phyloP scores from a whole-genome alignment of 352 stramenopile species.

The Peronospora farinosa region DNA sequence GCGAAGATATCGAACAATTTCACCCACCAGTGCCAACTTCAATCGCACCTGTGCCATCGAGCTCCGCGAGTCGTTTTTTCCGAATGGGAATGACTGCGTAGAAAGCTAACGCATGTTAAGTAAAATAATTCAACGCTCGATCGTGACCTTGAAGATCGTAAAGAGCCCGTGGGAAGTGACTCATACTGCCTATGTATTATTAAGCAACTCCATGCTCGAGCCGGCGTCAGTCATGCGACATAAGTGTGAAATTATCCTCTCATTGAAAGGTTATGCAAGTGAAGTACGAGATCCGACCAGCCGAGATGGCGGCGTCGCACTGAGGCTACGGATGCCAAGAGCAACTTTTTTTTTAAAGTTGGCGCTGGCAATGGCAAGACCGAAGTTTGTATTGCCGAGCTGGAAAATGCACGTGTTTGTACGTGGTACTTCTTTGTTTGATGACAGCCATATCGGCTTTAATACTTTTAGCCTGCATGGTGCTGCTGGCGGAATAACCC shows the following conservation, averaged over 20 bases:
- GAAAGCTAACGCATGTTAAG: constrained; percentile 24
- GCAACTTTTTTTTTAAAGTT: constrained; percentile 33
- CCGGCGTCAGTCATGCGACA: neutral
- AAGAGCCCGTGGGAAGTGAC: neutral
- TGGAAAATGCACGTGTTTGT: constrained; percentile 54
- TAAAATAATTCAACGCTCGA: constrained; percentile 28
- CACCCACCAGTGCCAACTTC: constrained; percentile 31
- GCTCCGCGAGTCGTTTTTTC: constrained; percentile 33
- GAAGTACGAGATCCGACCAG: constrained; percentile 1
- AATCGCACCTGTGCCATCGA: constrained; percentile 17
- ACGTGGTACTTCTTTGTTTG: constrained; percentile 27
- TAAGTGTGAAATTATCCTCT: too few relatives aligned
- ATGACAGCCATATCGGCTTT: constrained; percentile 39
- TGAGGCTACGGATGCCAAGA: constrained; percentile 46
- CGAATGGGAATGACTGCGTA: constrained; percentile 48
- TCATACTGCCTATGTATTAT: neutral
- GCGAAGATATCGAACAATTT: constrained; percentile 58
- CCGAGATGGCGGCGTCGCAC: constrained; percentile 32
- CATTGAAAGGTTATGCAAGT: neutral
- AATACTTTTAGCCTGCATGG: constrained; percentile 24
- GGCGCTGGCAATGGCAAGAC: constrained; percentile 27
- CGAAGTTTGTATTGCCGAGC: constrained; percentile 41
- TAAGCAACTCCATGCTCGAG: neutral
- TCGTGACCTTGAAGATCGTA: neutral
- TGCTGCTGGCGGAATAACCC: constrained; percentile 27